Conservation (phyloP, 108 stramenopile species). For the Seminavis robusta region DNA sequence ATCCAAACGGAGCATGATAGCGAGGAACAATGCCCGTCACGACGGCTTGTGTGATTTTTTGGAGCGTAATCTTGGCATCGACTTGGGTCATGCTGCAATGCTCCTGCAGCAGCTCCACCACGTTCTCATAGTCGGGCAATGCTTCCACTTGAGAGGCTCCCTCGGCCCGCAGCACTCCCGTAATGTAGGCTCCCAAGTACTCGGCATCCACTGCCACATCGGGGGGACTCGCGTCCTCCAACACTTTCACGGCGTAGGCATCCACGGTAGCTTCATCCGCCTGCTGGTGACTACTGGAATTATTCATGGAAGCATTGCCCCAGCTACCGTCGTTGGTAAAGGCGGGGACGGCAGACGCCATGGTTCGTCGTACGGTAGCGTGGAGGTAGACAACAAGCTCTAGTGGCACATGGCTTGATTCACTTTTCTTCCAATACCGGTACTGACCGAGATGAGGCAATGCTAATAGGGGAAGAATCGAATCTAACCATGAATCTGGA, state of each 20-base stretch:
- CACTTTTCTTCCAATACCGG: too few relatives aligned
- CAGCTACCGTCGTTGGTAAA: too few relatives aligned
- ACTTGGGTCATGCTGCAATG: slow-evolving; percentile 51
- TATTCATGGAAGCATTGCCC: too few relatives aligned
- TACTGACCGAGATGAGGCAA: too few relatives aligned
- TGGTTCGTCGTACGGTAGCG: too few relatives aligned
- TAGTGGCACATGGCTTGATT: too few relatives aligned
- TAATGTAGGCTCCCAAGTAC: slow-evolving; percentile 68
- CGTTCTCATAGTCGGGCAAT: slow-evolving; percentile 52
- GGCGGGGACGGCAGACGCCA: too few relatives aligned
- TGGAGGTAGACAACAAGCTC: too few relatives aligned
- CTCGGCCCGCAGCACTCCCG: slow-evolving; percentile 39
- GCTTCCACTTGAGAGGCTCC: slow-evolving; percentile 12
- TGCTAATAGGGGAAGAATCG: too few relatives aligned
- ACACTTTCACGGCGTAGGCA: slow-evolving; percentile 49
- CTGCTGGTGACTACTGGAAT: too few relatives aligned
- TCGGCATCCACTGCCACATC: too few relatives aligned
- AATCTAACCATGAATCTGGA: too few relatives aligned
- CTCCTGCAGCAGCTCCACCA: slow-evolving; percentile 66
- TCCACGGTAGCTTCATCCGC: slow-evolving; percentile 53
- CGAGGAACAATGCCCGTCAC: slow-evolving; percentile 27
- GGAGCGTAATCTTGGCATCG: slow-evolving; percentile 39
- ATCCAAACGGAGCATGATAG: slow-evolving; percentile 9
- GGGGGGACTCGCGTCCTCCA: slow-evolving; percentile 33
- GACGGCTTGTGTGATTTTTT: slow-evolving; percentile 47